These are phyloP conservation scores for Candida chilensis DNA, from an alignment of 805 yeast species.

Conservation along the genomic window DNA sequence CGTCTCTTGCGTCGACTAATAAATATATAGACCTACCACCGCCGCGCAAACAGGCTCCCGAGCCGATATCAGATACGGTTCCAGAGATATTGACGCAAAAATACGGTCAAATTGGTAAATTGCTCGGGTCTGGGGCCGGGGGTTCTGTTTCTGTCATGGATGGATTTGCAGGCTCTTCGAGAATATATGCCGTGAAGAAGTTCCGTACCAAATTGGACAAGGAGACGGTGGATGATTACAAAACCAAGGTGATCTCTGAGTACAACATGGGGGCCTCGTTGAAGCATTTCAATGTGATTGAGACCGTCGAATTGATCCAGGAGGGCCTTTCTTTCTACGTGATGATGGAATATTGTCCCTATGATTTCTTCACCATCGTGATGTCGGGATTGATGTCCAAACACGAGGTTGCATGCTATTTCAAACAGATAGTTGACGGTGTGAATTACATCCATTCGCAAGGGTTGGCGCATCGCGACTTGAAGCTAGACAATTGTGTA, in stretches of 20 bases:
- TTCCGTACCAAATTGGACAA: conserved; percentile 58
- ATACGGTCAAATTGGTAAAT: conserved; percentile 62
- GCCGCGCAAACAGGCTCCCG: too few species aligned
- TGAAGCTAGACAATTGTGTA: conserved; percentile 90
- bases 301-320: conserved; percentile 70
- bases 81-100: conserved; percentile 35
- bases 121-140: conserved; percentile 89
- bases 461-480: conserved; percentile 90
- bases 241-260: conserved; percentile 73
- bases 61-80: neutral
- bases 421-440: conserved; percentile 73
- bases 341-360: conserved; percentile 90
- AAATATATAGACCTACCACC: too few species aligned
- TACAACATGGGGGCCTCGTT: conserved; percentile 73
- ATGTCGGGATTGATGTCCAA: conserved; percentile 78
- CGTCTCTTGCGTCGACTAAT: too few species aligned
- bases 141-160: conserved; percentile 84
- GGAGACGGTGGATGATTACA: conserved; percentile 63
- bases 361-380: conserved; percentile 85
- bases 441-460: conserved; percentile 65
- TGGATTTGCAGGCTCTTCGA: conserved; percentile 26
- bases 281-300: conserved; percentile 66
- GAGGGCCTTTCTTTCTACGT: conserved; percentile 54
- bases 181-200: conserved; percentile 78
- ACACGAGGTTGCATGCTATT: conserved; percentile 70